These are phyloP conservation scores for Vitis hybrid DNA, from an alignment of 177 flowering plant species.

Conservation along the genomic window DNA sequence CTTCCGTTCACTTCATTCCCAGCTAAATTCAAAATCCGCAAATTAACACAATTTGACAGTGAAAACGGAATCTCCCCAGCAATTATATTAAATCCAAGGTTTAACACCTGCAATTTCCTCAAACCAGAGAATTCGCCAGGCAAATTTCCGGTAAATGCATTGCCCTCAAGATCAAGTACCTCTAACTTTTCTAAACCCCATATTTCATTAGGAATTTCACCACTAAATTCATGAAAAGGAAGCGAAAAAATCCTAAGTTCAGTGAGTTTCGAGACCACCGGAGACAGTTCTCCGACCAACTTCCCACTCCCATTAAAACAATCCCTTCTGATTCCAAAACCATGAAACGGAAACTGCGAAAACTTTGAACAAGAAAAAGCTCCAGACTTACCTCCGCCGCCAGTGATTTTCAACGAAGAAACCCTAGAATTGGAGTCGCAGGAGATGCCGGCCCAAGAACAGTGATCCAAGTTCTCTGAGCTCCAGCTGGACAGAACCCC, in stretches of 20 bases:
- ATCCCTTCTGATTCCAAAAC: constrained; percentile 34
- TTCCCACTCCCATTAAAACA: constrained; percentile 24
- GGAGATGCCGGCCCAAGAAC: constrained; percentile 63
- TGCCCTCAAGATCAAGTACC: constrained; percentile 76
- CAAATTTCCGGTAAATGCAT: constrained; percentile 48
- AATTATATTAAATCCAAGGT: constrained; percentile 56
- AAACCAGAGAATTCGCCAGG: constrained; percentile 38
- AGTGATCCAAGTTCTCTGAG: constrained; percentile 27
- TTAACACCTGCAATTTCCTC: constrained; percentile 50
- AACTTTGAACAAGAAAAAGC: constrained; percentile 29
- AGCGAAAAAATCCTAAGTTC: constrained; percentile 67
- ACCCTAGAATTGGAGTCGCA: constrained; percentile 58
- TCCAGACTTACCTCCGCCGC: constrained; percentile 34
- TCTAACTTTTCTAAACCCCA: constrained; percentile 50
- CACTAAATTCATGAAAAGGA: constrained; percentile 52
- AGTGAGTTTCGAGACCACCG: constrained; percentile 39
- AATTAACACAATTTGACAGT: constrained; percentile 30
- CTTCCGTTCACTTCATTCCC: constrained; percentile 50
- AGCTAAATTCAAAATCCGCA: constrained; percentile 56
- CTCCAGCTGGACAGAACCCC: constrained; percentile 61
- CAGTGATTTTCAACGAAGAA: constrained; percentile 29
- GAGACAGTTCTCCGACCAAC: constrained; percentile 48
- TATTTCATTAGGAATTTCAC: constrained; percentile 56
- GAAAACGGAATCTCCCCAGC: constrained; percentile 47
- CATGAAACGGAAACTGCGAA: constrained; percentile 27